Evolutionary conservation across 2,329 filamentous ascomycete genomes (phyloP), one percentile per base, ranked within the genome.

Genomic region (Pseudocercospora vitis): DNA sequence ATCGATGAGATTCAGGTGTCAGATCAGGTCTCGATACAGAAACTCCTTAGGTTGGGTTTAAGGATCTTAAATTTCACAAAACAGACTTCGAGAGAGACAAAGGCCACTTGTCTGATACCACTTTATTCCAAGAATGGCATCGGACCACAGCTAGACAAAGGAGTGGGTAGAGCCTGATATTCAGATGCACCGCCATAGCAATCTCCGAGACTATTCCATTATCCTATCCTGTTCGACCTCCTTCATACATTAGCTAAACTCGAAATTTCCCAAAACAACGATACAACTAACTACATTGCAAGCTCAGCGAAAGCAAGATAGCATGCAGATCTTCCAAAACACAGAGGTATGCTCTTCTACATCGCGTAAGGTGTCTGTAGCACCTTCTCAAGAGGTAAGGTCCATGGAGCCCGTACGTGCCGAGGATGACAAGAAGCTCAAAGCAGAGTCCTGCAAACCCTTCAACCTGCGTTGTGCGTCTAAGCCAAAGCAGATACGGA

Each of bases 351-450:
- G 3, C 12, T 40, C 40, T 12, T 29, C 40, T 2, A 14, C n/a
- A 29, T 7, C 23, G 11, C 24, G 40, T 9, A 11, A 45, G 9
- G 40, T 19, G 8, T 16, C 40, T 7, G n/a, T 16, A 7, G 11
- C 24, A 14, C 11, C 37, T 2, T 11, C 21, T 3, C 12, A 3
- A 9, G 37, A 42, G 6, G 37, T 42, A 18, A 42, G 24, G 24
- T 42, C 24, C 19, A 23, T 42, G 42, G 26, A 45, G 42, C 42
- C 28, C 26, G 42, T 45, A 31, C 42, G 23, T 45, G 42, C 42
- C 16, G 29, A 45, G 14, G 24, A 45, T 14, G 42, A 45, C 42
- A 45, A 45, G 24, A 45, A 45, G 42, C 24, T 45, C 14, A 28
- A 28, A 14, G 14, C 42, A 14, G 42, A 45, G 16, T 45, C 42